phyloP scores from a whole-genome alignment of 1,284 basidiomycete species.

The Cutaneotrichosporon sp. region DNA sequence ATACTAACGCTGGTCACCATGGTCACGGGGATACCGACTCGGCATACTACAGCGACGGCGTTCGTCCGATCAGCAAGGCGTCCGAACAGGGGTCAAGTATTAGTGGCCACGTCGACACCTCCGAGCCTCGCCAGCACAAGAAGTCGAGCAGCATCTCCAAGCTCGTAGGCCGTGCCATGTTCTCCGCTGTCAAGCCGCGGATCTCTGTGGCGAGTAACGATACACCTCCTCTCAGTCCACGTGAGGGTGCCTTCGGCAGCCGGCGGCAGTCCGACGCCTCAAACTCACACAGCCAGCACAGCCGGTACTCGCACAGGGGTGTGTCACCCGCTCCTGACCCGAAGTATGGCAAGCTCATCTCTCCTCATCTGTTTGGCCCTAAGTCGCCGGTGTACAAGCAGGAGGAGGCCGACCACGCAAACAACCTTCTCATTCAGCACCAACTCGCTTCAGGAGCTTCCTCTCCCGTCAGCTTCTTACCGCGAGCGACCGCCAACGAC shows the following conservation, averaged over 20 bases:
- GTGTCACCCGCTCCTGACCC: slow-evolving; percentile 1
- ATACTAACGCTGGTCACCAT: not conserved
- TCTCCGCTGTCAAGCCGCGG: slow-evolving; percentile 5
- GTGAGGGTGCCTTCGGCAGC: not conserved
- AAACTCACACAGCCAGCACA: slow-evolving; percentile 8
- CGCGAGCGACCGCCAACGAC: slow-evolving; percentile 59
- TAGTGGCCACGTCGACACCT: slow-evolving; percentile 5
- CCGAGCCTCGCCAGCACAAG: slow-evolving; percentile 35
- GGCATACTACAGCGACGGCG: not conserved
- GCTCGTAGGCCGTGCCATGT: slow-evolving; percentile 34
- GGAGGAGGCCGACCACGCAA: slow-evolving; percentile 21
- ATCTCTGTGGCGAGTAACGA: not conserved
- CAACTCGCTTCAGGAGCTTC: slow-evolving; percentile 34
- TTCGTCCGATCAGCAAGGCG: slow-evolving; percentile 4
- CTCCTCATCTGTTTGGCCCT: not conserved
- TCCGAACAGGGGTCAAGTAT: not conserved
- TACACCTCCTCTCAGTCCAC: slow-evolving; percentile 7
- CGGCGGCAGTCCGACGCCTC: slow-evolving; percentile 6
- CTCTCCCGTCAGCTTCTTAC: slow-evolving; percentile 59
- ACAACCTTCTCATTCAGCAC: slow-evolving; percentile 41
- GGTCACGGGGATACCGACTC: slow-evolving; percentile 1
- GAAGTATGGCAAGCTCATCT: not conserved
- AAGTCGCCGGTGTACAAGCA: slow-evolving; percentile 4
- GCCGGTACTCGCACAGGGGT: slow-evolving; percentile 1
- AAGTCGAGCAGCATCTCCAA: slow-evolving; percentile 44